Evolutionary conservation across 441 rosid species (phyloP).

Genomic region (Bruguiera hainesii): DNA sequence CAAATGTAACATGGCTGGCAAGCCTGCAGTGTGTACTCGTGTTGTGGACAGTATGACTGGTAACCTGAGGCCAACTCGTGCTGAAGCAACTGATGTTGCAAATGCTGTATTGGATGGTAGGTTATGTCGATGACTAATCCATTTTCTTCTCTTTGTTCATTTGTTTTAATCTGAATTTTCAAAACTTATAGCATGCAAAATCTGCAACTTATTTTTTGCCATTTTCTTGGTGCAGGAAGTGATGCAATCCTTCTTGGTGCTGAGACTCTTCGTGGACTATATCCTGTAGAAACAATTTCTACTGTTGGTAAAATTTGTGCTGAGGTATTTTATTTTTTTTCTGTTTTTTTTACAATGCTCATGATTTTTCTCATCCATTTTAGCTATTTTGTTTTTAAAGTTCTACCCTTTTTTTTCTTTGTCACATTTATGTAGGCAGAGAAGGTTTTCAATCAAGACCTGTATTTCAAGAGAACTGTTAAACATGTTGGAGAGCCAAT

Average conservation of each 20-base stretch:
- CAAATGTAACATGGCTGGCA: constrained; percentile 99
- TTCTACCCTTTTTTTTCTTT: not conserved
- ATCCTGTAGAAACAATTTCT: constrained; percentile 92
- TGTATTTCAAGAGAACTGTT: constrained; percentile 88
- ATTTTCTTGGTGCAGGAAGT: constrained; percentile 51
- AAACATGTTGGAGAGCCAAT: constrained; percentile 95
- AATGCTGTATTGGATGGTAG: constrained; percentile 97
- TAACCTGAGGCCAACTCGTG: constrained; percentile 97
- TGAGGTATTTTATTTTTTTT: constrained; percentile 48
- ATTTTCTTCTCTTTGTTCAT: not conserved
- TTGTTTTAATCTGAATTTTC: not conserved
- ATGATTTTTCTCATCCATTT: not conserved
- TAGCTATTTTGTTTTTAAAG: not conserved
- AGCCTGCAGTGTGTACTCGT: constrained; percentile 96
- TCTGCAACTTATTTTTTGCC: not conserved
- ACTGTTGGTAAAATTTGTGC: constrained; percentile 91
- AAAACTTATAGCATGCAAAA: not conserved
- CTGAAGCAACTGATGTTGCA: constrained; percentile 99
- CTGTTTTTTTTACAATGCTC: not conserved
- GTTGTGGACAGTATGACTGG: constrained; percentile 99
- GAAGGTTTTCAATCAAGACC: constrained; percentile 93
- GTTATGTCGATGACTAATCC: constrained; percentile 4
- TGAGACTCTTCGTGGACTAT: constrained; percentile 90
- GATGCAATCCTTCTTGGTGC: constrained; percentile 99
- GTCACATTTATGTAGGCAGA: constrained; percentile 52